Evolutionary conservation across 768 basidiomycete genomes (phyloP), one percentile per base, ranked within the genome.

Genomic region (Rickenella mellea): DNA sequence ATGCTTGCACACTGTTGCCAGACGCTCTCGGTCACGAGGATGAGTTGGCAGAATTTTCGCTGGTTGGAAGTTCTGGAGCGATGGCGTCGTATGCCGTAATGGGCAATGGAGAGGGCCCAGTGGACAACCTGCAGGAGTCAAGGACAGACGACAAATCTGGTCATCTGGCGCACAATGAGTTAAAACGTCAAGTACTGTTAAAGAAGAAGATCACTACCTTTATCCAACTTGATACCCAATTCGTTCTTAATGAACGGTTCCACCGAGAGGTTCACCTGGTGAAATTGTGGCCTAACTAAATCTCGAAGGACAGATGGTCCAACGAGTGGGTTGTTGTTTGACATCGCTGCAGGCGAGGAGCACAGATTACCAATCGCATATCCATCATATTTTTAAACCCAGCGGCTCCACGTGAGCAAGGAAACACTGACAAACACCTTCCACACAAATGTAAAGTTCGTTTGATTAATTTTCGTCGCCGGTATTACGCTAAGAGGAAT

Each of bases 1-100:
- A 65, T 98, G 96, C 64, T 98, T 98, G 68, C 96, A 99, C 14
- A 99, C 93, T 2, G 94, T 96, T 17, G 84, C 77, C 31, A 90
- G 69, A 31, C 86, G 75, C 51, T 89, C 87, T 49, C 86, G 67
- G 54, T 90, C 84, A 33, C 84, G 76, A 12, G 85, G 88, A 54
- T 93, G 87, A 1, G 75, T 77, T 1, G 92, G 89, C 2, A 81
- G 63, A 42, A 84, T 80, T 43, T 84, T 83, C 7, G 88, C 81
- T 1, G 89, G 86, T 55, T 88, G 83, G 51, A 97, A 98, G 59
- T 99, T 98, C 46, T 77, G 75, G 2, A 76, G 63, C 17, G 92
- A 91, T 2, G 96, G 93, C 0, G 74, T 68, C 2, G 94, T 97
- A 59, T 99, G 96, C 14, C 96, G 75, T 36, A 92, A 65, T 11